phyloP scores from a whole-genome alignment of 495 filamentous ascomycete species.

The Letharia lupina region DNA sequence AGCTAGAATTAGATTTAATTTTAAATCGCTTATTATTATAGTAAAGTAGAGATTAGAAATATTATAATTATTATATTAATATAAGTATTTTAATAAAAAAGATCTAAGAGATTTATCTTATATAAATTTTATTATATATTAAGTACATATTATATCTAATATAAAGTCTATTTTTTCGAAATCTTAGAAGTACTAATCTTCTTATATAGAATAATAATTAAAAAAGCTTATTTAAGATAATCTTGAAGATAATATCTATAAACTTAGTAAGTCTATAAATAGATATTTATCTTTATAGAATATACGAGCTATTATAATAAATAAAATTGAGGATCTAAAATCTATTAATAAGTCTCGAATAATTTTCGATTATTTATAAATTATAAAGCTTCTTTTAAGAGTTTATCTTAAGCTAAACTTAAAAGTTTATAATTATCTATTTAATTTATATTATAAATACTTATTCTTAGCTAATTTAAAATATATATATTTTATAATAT shows the following conservation, averaged over 20 bases:
- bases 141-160: not conserved
- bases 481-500: not conserved
- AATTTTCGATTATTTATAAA: not conserved
- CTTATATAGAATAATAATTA: no score
- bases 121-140: not conserved
- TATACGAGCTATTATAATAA: not conserved
- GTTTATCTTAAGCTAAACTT: not conserved
- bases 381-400: not conserved
- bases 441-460: not conserved
- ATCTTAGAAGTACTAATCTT: no score
- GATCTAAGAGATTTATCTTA: not conserved
- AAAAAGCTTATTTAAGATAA: not conserved
- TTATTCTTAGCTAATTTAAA: not conserved
- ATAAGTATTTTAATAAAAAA: not conserved
- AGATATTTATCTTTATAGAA: not conserved
- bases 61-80: not conserved
- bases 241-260: not conserved
- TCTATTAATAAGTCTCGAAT: not conserved
- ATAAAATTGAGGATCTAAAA: not conserved
- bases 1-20: not conserved
- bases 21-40: not conserved
- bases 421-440: slow-evolving; percentile 1
- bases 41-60: not conserved
- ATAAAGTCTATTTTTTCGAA: not conserved
- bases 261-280: not conserved